phyloP scores from a whole-genome alignment of 495 filamentous ascomycete genomes.

The Cudoniella acicularis region DNA sequence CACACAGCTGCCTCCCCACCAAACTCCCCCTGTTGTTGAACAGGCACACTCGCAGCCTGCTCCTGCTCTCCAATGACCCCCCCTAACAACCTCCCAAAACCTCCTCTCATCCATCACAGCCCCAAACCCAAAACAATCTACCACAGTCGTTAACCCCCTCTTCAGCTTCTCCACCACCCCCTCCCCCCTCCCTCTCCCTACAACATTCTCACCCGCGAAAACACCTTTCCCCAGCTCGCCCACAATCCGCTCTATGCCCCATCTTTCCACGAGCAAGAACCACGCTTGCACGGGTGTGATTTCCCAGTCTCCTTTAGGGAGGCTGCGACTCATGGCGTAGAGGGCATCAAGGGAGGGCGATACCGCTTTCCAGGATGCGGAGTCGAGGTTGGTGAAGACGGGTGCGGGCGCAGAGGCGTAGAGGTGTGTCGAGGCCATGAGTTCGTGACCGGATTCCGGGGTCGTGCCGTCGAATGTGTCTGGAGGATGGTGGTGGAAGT shows the following conservation, averaged over 20 bases:
- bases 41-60: background rate
- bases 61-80: background rate
- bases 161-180: slow-evolving; percentile 26
- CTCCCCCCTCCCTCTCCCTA: slow-evolving; percentile 17
- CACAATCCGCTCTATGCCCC: slow-evolving; percentile 9
- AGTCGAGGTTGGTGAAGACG: background rate
- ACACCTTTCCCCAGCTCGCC: background rate
- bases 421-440: slow-evolving; percentile 41
- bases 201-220: slow-evolving; percentile 8
- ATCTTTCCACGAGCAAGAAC: slow-evolving; percentile 40
- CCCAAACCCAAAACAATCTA: slow-evolving; percentile 39
- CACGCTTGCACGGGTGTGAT: slow-evolving; percentile 49
- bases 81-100: slow-evolving; percentile 37
- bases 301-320: slow-evolving; percentile 34
- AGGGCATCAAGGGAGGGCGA: too few relatives aligned
- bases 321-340: slow-evolving; percentile 34
- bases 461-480: slow-evolving; percentile 19
- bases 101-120: slow-evolving; percentile 36
- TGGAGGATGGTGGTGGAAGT: slow-evolving; percentile 31
- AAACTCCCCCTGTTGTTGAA: background rate
- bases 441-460: slow-evolving; percentile 35
- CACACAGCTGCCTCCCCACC: too few relatives aligned
- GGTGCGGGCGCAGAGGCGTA: slow-evolving; percentile 18
- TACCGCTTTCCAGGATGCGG: slow-evolving; percentile 4
- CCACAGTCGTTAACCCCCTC: slow-evolving; percentile 30